These are phyloP conservation scores for Aspergillus campestris DNA, from an alignment of 495 filamentous ascomycete genomes.

Conservation along the genomic window DNA sequence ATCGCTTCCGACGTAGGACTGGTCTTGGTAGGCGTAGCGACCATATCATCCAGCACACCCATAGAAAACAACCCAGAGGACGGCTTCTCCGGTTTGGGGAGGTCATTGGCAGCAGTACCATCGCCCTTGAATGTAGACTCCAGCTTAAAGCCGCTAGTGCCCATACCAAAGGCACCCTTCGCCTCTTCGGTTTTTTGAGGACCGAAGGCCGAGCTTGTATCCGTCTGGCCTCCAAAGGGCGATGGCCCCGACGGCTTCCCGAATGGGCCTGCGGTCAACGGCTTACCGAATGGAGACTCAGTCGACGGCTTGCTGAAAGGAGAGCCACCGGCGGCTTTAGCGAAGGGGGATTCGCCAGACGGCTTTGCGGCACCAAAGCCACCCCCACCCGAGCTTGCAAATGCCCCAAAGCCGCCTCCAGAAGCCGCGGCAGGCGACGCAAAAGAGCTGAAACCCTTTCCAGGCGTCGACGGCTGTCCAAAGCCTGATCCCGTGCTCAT, in stretches of 20 bases:
- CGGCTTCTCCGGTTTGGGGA: constrained; percentile 39
- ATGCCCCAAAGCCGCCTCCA: constrained; percentile 33
- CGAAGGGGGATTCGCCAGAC: constrained; percentile 3
- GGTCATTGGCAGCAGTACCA: constrained; percentile 51
- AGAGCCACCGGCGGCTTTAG: constrained; percentile 20
- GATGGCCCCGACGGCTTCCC: constrained; percentile 13
- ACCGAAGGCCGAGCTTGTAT: constrained; percentile 25
- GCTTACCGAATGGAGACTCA: constrained; percentile 14
- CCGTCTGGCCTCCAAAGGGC: constrained; percentile 20
- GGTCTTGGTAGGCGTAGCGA: constrained; percentile 18
- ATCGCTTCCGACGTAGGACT: constrained; percentile 24
- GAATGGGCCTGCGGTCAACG: constrained; percentile 10
- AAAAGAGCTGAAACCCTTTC: constrained; percentile 22
- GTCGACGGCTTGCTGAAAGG: constrained; percentile 18
- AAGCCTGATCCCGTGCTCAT: constrained; percentile 30
- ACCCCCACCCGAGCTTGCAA: constrained; percentile 14
- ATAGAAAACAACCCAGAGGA: constrained; percentile 29
- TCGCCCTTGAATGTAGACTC: constrained; percentile 77
- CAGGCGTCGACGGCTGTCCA: constrained; percentile 27
- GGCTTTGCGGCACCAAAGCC: constrained; percentile 30
- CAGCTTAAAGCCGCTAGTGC: constrained; percentile 54
- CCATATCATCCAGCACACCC: constrained; percentile 22
- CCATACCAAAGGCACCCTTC: constrained; percentile 45
- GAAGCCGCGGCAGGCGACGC: constrained; percentile 14
- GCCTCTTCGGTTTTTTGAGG: constrained; percentile 28